phyloP scores from a whole-genome alignment of 75 land plant species.

The Picea glauca region DNA sequence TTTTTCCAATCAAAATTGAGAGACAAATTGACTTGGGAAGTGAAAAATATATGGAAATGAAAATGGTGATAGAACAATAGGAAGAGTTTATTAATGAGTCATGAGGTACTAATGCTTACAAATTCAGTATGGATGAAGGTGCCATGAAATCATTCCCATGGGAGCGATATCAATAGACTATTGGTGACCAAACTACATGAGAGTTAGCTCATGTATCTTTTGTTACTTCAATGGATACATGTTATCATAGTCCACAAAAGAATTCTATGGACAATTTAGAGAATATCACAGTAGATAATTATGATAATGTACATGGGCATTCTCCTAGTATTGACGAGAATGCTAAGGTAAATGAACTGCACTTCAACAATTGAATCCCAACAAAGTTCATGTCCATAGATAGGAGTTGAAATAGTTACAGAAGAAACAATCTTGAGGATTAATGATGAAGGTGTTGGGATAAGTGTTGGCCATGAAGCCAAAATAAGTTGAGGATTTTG shows the following conservation, averaged over 20 bases:
- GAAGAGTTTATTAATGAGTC: no score
- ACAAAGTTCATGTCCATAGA: slow-evolving; percentile 53
- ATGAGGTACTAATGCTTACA: no score
- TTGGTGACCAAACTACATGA: slow-evolving; percentile 30
- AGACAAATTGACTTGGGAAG: no score
- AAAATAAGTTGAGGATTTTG: slow-evolving; percentile 73
- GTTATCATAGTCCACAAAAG: slow-evolving; percentile 54
- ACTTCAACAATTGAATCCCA: slow-evolving; percentile 67
- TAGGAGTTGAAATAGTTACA: slow-evolving; percentile 30
- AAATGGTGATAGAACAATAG: no score
- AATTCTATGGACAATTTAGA: slow-evolving; percentile 98
- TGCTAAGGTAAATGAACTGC: slow-evolving; percentile 45
- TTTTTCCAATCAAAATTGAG: no score
- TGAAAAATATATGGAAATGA: no score
- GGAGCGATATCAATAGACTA: slow-evolving; percentile 25
- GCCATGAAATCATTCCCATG: slow-evolving; percentile 30
- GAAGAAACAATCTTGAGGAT: slow-evolving; percentile 65
- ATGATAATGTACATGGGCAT: slow-evolving; percentile 60
- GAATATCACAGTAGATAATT: slow-evolving; percentile 59
- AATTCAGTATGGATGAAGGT: slow-evolving; percentile 5
- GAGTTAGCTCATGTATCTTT: slow-evolving; percentile 74
- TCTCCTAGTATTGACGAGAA: slow-evolving; percentile 34
- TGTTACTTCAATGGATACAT: slow-evolving; percentile 86
- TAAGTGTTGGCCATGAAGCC: slow-evolving; percentile 87
- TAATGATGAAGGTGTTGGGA: slow-evolving; percentile 72